phyloP scores from a whole-genome alignment of 2,329 filamentous ascomycete species.

The Ceratocystis eucalypticola region DNA sequence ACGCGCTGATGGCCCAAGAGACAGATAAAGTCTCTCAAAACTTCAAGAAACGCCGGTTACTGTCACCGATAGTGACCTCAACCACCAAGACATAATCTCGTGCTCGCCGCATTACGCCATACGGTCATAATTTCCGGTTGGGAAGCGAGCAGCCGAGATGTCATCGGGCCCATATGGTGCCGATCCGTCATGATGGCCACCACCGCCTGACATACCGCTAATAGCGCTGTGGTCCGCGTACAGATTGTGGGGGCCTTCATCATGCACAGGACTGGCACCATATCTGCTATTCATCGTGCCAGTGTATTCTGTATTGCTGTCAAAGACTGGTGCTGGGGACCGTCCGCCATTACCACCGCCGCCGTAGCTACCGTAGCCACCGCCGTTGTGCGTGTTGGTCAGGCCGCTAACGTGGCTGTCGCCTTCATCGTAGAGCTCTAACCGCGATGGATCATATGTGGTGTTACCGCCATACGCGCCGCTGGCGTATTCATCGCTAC shows the following conservation, averaged over 20 bases:
- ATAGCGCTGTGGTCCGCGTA: conserved; percentile 5
- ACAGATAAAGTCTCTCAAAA: too few species aligned
- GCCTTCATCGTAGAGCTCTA: conserved; percentile 27
- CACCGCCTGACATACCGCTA: too few species aligned
- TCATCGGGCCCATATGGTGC: conserved; percentile 18
- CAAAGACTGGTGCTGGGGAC: conserved; percentile 28
- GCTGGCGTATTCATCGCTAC: conserved; percentile 25
- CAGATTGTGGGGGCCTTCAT: conserved; percentile 3
- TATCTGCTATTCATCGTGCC: conserved; percentile 20
- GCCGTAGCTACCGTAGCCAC: conserved; percentile 15
- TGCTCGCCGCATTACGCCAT: neutral
- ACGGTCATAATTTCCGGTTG: conserved; percentile 44
- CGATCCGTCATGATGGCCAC: neutral
- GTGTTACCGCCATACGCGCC: conserved; percentile 29
- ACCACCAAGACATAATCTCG: too few species aligned
- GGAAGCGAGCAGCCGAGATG: conserved; percentile 30
- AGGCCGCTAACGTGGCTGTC: conserved; percentile 28
- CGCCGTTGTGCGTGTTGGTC: conserved; percentile 23
- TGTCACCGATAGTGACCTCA: too few species aligned
- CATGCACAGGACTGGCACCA: conserved; percentile 16
- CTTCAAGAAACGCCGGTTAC: too few species aligned
- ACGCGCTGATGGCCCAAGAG: neutral
- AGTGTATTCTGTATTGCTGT: conserved; percentile 37
- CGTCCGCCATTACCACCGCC: neutral
- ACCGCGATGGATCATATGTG: conserved; percentile 26